phyloP scores from a whole-genome alignment of 192 early-diverging fungal genomes.

The Linnemannia elongata region DNA sequence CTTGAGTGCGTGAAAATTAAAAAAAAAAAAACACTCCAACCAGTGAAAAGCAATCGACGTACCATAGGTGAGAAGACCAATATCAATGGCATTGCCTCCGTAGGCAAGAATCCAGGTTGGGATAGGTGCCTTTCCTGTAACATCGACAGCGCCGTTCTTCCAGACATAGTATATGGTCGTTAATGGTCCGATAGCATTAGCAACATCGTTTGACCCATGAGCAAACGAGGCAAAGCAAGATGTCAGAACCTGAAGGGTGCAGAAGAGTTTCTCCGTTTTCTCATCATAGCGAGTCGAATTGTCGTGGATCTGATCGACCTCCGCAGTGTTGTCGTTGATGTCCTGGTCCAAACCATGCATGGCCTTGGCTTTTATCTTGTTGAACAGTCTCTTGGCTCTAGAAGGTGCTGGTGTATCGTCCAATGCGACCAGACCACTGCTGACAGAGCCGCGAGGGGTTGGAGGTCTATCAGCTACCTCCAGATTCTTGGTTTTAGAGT shows the following conservation, averaged over 20 bases:
- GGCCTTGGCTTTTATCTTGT: conserved; percentile 10
- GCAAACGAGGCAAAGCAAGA: conserved; percentile 88
- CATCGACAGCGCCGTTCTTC: conserved; percentile 52
- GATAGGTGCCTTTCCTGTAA: conserved; percentile 66
- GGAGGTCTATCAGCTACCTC: not conserved
- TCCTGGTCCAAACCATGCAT: conserved; percentile 23
- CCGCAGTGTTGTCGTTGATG: conserved; percentile 38
- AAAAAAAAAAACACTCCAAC: not conserved
- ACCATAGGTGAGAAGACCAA: conserved; percentile 77
- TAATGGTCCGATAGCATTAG: conserved; percentile 88
- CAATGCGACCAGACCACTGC: conserved; percentile 18
- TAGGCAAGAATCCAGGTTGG: conserved; percentile 85
- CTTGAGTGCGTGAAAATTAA: not conserved
- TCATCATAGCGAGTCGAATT: conserved; percentile 76
- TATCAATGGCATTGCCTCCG: conserved; percentile 80
- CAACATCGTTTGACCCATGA: conserved; percentile 90
- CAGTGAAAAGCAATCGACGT: not conserved
- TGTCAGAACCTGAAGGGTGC: conserved; percentile 86
- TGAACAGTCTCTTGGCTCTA: not conserved
- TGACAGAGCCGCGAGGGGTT: not conserved
- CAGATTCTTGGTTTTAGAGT: not conserved
- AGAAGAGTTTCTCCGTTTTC: conserved; percentile 84
- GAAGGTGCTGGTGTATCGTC: conserved; percentile 10
- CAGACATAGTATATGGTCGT: conserved; percentile 81
- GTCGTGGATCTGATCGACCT: conserved; percentile 68